Percentiles rank a stretch among this genome's conserved stretches.
Conservation (phyloP, 768 basidiomycete genomes). For the Termitomyces bulborhizus region DNA sequence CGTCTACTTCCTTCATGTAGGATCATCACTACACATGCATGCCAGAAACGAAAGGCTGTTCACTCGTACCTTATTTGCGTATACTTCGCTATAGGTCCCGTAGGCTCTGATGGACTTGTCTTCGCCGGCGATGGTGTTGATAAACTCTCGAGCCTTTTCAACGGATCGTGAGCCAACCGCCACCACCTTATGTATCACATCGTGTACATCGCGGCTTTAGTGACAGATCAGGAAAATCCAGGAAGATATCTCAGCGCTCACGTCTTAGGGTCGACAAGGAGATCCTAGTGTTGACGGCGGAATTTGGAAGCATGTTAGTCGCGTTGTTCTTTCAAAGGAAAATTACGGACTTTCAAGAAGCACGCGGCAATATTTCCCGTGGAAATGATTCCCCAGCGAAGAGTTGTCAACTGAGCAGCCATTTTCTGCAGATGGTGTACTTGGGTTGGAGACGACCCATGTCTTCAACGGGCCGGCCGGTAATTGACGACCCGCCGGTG, state of each 20-base stretch:
- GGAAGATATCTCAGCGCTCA: conserved; percentile 10
- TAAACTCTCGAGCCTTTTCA: conserved; percentile 66
- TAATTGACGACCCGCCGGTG: too few relatives aligned
- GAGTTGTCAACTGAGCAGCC: conserved; percentile 30
- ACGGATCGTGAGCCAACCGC: conserved; percentile 76
- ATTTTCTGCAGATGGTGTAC: too few relatives aligned
- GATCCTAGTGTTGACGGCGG: conserved; percentile 41
- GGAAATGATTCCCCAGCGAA: conserved; percentile 87
- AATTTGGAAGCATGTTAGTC: background rate
- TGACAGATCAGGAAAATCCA: background rate
- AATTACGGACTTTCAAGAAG: conserved; percentile 54
- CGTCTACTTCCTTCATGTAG: conserved; percentile 55
- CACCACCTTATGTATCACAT: conserved; percentile 59
- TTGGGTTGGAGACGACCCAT: background rate
- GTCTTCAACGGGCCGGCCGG: background rate
- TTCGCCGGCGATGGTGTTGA: conserved; percentile 43
- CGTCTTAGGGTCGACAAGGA: conserved; percentile 72
- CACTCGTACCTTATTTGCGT: conserved; percentile 50
- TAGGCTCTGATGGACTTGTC: conserved; percentile 57
- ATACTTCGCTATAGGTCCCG: conserved; percentile 71
- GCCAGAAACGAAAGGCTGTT: conserved; percentile 7
- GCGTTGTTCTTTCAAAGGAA: background rate
- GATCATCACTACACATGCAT: background rate
- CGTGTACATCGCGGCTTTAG: conserved; percentile 55
- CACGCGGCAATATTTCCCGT: conserved; percentile 65